These are phyloP conservation scores for Dioscorea cayenensis DNA, from an alignment of 116 monocot genomes.

Conservation along the genomic window DNA sequence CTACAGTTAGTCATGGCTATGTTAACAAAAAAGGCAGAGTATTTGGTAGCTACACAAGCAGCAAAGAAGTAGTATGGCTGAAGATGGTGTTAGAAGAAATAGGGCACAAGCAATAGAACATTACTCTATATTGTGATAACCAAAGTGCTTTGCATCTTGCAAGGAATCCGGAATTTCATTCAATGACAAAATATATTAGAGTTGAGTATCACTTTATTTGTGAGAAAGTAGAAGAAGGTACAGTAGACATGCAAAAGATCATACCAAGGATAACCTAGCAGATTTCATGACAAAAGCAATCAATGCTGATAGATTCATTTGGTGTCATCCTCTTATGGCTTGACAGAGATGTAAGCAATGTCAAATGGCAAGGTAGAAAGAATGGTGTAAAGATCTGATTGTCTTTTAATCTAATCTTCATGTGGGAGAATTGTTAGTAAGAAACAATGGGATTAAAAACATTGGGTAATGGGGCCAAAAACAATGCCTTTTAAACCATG, in stretches of 20 bases:
- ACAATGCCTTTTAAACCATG: too few species aligned
- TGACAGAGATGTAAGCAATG: background rate
- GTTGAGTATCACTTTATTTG: background rate
- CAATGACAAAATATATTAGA: background rate
- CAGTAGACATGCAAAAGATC: background rate
- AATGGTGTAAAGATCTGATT: too few species aligned
- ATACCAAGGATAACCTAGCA: background rate
- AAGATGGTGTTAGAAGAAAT: too few species aligned
- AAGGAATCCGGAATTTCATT: conserved; percentile 2
- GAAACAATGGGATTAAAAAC: too few species aligned
- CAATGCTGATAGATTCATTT: background rate
- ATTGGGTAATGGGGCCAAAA: too few species aligned
- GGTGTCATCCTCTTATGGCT: background rate
- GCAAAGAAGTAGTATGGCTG: background rate
- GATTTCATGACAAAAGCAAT: background rate
- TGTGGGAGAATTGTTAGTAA: too few species aligned
- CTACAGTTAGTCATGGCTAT: too few species aligned
- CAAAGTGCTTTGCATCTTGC: background rate
- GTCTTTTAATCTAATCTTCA: too few species aligned
- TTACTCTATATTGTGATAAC: background rate
- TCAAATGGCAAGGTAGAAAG: too few species aligned
- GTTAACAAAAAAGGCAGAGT: too few species aligned
- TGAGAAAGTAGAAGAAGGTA: background rate
- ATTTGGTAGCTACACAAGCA: too few species aligned
- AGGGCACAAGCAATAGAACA: background rate